A percentile compares a stretch with the other conserved stretches of the same genome.
These are phyloP conservation scores for Cyclaneusma minus DNA, from an alignment of 2,329 filamentous ascomycete genomes.

Conservation along the genomic window DNA sequence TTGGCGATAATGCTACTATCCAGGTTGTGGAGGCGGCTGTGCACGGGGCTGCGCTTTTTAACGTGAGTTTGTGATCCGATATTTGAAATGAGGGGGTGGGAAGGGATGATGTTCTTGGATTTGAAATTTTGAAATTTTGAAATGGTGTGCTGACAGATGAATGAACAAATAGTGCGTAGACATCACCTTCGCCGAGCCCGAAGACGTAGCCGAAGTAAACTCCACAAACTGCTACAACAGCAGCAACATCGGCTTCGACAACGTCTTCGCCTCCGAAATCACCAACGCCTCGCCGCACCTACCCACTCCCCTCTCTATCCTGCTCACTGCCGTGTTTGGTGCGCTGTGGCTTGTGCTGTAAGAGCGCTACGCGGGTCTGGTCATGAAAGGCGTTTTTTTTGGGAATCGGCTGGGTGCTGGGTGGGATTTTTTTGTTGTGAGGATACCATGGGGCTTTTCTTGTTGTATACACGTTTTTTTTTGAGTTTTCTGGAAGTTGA, in stretches of 20 bases:
- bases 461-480: too few species aligned
- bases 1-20: conserved; percentile 83
- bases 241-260: conserved; percentile 52
- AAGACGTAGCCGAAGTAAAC: conserved; percentile 63
- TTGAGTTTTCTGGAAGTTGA: too few species aligned
- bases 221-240: conserved; percentile 81
- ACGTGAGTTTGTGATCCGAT: conserved; percentile 12
- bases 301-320: conserved; percentile 51
- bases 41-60: conserved; percentile 64
- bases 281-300: conserved; percentile 77
- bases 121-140: conserved; percentile 3
- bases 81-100: conserved; percentile 1
- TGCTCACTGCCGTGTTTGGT: conserved; percentile 29
- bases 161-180: conserved; percentile 68
- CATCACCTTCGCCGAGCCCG: conserved; percentile 74
- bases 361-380: too few species aligned
- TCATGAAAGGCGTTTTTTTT: too few species aligned
- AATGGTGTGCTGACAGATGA: conserved; percentile 2
- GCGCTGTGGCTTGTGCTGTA: too few species aligned
- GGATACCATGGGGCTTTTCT: too few species aligned
- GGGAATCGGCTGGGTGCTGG: too few species aligned
- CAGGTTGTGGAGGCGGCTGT: conserved; percentile 72
- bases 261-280: conserved; percentile 74
- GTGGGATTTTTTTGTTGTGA: too few species aligned
- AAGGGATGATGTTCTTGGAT: too few species aligned